Evolutionary conservation across 345 rosid species (phyloP).

Genomic region (Crucihimalaya himalaica): DNA sequence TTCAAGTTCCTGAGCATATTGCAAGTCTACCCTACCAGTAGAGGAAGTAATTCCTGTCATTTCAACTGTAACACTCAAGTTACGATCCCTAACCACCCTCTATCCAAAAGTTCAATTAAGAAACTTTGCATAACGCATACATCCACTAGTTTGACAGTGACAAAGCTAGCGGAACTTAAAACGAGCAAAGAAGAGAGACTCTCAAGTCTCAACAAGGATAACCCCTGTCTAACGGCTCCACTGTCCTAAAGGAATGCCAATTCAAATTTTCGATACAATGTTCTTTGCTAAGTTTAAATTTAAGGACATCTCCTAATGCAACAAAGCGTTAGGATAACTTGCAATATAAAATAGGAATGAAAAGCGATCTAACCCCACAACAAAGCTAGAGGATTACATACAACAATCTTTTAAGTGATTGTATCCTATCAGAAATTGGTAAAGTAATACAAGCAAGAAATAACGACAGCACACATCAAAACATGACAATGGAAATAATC

Average conservation of each 20-base stretch:
- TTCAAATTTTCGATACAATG: background rate
- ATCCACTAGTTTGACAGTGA: background rate
- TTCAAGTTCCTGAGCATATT: background rate
- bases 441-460: conserved; percentile 3
- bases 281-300: background rate
- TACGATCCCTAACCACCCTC: background rate
- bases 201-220: background rate
- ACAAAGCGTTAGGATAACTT: background rate
- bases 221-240: background rate
- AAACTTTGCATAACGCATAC: background rate
- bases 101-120: background rate
- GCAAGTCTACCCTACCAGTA: background rate
- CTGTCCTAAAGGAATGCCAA: background rate
- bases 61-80: background rate
- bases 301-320: background rate
- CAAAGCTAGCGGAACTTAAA: background rate
- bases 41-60: background rate
- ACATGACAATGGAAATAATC: background rate
- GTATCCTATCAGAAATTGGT: background rate
- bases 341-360: background rate
- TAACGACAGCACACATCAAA: background rate
- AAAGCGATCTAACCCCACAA: background rate
- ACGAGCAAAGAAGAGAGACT: background rate
- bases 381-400: background rate
- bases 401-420: background rate